phyloP scores from a whole-genome alignment of 495 filamentous ascomycete species.

The Penicillium silybi region DNA sequence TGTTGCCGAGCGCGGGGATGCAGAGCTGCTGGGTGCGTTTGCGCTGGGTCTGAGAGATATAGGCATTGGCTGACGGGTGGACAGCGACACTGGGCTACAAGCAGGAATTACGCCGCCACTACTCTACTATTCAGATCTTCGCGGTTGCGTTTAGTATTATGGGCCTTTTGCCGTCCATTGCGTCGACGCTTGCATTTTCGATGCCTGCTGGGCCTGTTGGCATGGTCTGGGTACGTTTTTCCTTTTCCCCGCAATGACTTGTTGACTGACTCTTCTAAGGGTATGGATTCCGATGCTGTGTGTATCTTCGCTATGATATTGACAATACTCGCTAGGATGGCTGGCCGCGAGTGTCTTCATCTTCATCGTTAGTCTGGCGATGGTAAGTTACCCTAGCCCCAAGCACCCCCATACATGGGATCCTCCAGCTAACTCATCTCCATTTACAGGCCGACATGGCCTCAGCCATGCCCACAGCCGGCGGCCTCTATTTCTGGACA shows the following conservation, averaged over 20 bases:
- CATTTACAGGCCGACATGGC: constrained; percentile 56
- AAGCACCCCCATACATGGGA: not conserved
- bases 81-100: constrained; percentile 57
- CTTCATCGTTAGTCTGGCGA: constrained; percentile 62
- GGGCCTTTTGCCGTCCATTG: constrained; percentile 68
- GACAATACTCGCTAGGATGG: constrained; percentile 46
- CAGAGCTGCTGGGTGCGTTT: constrained; percentile 28
- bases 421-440: not conserved
- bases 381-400: constrained; percentile 38
- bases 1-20: constrained; percentile 23
- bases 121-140: constrained; percentile 63
- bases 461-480: constrained; percentile 66
- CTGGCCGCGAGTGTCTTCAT: constrained; percentile 59
- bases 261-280: constrained; percentile 18
- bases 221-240: constrained; percentile 57
- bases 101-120: constrained; percentile 65
- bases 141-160: constrained; percentile 72
- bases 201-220: constrained; percentile 64
- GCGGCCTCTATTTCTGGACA: constrained; percentile 69
- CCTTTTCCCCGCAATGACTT: not conserved
- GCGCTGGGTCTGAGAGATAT: not conserved
- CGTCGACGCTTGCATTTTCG: constrained; percentile 60
- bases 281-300: constrained; percentile 10
- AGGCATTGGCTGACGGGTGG: not conserved
- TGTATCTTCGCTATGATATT: not conserved